phyloP scores from a whole-genome alignment of 2,329 filamentous ascomycete genomes.

The Talaromyces marneffei region DNA sequence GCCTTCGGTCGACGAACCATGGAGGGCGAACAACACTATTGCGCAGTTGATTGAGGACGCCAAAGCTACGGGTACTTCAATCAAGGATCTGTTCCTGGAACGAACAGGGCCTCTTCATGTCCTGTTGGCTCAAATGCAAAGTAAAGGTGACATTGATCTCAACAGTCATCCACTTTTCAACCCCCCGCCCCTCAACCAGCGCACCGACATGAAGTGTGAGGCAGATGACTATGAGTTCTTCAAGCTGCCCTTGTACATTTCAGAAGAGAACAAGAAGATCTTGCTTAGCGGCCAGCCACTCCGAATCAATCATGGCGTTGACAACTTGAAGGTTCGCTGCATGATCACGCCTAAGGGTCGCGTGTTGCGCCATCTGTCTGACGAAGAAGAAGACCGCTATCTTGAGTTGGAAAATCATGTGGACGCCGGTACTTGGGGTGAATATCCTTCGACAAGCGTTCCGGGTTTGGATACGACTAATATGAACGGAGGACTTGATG shows the following conservation, averaged over 20 bases:
- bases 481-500: slow-evolving; percentile 40
- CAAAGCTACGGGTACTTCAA: slow-evolving; percentile 27
- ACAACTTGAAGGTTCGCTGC: slow-evolving; percentile 36
- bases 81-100: slow-evolving; percentile 39
- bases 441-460: slow-evolving; percentile 32
- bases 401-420: slow-evolving; percentile 40
- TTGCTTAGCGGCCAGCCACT: slow-evolving; percentile 39
- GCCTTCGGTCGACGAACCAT: slow-evolving; percentile 25
- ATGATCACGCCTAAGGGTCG: slow-evolving; percentile 43
- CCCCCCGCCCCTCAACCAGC: slow-evolving; percentile 36
- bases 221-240: slow-evolving; percentile 37
- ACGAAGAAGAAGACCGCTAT: slow-evolving; percentile 43
- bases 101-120: slow-evolving; percentile 34
- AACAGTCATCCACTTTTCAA: slow-evolving; percentile 38
- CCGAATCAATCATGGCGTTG: slow-evolving; percentile 31
- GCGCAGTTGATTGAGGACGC: slow-evolving; percentile 36
- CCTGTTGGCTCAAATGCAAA: slow-evolving; percentile 36
- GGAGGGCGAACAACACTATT: slow-evolving; percentile 37
- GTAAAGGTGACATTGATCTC: slow-evolving; percentile 31
- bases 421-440: slow-evolving; percentile 26
- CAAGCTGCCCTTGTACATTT: slow-evolving; percentile 35
- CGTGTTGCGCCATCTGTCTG: slow-evolving; percentile 40
- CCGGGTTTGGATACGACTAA: slow-evolving; percentile 40
- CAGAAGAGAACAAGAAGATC: slow-evolving; percentile 38
- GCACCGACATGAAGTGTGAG: slow-evolving; percentile 39